phyloP scores from a whole-genome alignment of 495 filamentous ascomycete genomes.

The Hypoxylon perforatum region DNA sequence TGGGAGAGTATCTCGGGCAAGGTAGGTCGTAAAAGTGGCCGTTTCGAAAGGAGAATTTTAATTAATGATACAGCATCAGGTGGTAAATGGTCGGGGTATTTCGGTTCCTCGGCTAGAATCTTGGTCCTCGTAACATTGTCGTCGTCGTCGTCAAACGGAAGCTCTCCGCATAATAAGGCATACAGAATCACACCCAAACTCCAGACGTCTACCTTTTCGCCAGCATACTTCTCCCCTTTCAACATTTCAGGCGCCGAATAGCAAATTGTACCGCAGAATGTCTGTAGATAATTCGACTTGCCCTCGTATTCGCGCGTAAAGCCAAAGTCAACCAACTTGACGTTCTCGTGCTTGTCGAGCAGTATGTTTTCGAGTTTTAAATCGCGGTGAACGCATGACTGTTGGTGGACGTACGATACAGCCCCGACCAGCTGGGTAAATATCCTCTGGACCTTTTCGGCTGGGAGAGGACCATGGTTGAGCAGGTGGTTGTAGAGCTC shows the following conservation, averaged over 20 bases:
- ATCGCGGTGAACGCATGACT: constrained; percentile 95
- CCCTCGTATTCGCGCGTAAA: constrained; percentile 98
- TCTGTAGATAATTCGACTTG: constrained; percentile 93
- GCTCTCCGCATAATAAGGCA: constrained; percentile 88
- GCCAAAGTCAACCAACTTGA: constrained; percentile 98
- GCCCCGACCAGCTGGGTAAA: constrained; percentile 97
- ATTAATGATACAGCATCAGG: constrained; percentile 81
- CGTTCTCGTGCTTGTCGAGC: constrained; percentile 95
- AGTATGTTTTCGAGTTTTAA: constrained; percentile 97
- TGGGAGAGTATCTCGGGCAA: constrained; percentile 90
- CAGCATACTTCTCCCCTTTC: constrained; percentile 96
- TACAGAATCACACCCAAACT: constrained; percentile 97
- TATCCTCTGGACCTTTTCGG: constrained; percentile 92
- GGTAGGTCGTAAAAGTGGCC: constrained; percentile 83
- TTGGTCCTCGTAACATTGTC: constrained; percentile 84
- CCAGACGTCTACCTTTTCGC: constrained; percentile 98
- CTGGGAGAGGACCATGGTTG: constrained; percentile 82
- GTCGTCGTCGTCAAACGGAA: constrained; percentile 96
- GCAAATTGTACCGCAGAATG: constrained; percentile 97
- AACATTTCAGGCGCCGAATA: constrained; percentile 99
- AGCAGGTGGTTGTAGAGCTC: constrained; percentile 97
- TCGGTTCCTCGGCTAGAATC: constrained; percentile 86
- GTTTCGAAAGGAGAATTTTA: constrained; percentile 82
- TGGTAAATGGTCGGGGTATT: constrained; percentile 82
- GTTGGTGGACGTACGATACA: constrained; percentile 93